Evolutionary conservation across 176 grass and related monocot species (phyloP).

Genomic region (Zizania latifolia): DNA sequence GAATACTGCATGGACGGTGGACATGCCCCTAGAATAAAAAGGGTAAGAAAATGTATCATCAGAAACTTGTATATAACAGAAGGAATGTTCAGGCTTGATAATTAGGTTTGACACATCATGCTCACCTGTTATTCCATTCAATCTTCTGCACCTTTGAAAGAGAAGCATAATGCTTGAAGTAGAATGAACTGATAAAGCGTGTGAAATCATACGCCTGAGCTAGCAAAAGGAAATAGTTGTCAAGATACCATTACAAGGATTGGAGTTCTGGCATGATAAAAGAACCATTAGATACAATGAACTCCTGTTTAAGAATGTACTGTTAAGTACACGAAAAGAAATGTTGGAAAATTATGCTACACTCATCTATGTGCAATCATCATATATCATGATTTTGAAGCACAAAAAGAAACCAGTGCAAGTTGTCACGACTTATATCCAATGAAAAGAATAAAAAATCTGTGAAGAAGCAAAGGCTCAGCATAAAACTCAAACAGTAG

Average conservation of each 20-base stretch:
- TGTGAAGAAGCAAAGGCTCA: not conserved
- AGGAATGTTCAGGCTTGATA: not conserved
- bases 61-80: not conserved
- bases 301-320: not conserved
- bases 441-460: not conserved
- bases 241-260: slow-evolving; percentile 10
- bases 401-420: not conserved
- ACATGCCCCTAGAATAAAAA: slow-evolving; percentile 78
- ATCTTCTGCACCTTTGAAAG: slow-evolving; percentile 79
- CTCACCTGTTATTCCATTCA: slow-evolving; percentile 95
- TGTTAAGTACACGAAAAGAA: not conserved
- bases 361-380: not conserved
- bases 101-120: not conserved
- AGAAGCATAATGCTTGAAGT: slow-evolving; percentile 76
- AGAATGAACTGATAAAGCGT: slow-evolving; percentile 61
- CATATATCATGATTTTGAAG: not conserved
- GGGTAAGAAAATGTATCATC: not conserved
- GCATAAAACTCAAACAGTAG: not conserved
- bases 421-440: not conserved
- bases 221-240: slow-evolving; percentile 22
- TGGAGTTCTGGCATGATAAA: not conserved
- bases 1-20: slow-evolving; percentile 85
- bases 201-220: slow-evolving; percentile 69
- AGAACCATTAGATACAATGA: not conserved
- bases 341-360: not conserved